Conservation (phyloP, 1,139 yeast species). For the Yamadazyma sp. region DNA sequence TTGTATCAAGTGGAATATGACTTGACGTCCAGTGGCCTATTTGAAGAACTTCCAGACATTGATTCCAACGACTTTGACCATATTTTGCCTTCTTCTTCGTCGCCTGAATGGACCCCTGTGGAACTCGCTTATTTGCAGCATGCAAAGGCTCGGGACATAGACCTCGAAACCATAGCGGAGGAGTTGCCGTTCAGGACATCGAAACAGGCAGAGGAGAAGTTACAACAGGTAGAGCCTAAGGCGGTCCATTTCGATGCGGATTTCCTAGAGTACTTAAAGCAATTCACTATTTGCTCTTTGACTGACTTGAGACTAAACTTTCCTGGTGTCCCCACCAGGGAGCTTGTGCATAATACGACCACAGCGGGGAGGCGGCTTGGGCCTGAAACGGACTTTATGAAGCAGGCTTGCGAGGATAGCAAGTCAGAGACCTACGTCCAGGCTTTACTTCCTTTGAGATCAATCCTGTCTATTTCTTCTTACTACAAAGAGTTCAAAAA, state of each 20-base stretch:
- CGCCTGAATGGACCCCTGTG: slow-evolving; percentile 13
- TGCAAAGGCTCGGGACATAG: slow-evolving; percentile 6
- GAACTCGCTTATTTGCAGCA: slow-evolving; percentile 12
- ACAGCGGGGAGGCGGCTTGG: neutral
- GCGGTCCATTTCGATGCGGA: slow-evolving; percentile 8
- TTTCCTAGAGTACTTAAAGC: slow-evolving; percentile 10
- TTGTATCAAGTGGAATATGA: slow-evolving; percentile 9
- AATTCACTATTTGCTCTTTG: slow-evolving; percentile 8
- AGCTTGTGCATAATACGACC: slow-evolving; percentile 8
- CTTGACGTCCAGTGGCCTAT: slow-evolving; percentile 15
- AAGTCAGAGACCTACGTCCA: slow-evolving; percentile 13
- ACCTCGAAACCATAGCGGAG: slow-evolving; percentile 8
- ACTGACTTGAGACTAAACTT: slow-evolving; percentile 12
- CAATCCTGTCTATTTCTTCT: slow-evolving; percentile 13
- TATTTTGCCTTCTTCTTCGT: neutral
- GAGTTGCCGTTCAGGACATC: slow-evolving; percentile 14
- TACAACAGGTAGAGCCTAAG: neutral
- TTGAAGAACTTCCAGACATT: slow-evolving; percentile 17
- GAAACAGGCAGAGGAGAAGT: slow-evolving; percentile 6
- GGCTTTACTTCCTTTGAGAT: slow-evolving; percentile 16
- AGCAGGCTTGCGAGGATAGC: slow-evolving; percentile 7
- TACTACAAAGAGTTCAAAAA: slow-evolving; percentile 23
- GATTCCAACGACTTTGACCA: slow-evolving; percentile 10
- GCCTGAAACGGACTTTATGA: slow-evolving; percentile 5
- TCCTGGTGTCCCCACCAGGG: slow-evolving; percentile 18